Conservation (phyloP, 2,329 filamentous ascomycete genomes). For the Microcyclosporella mali region DNA sequence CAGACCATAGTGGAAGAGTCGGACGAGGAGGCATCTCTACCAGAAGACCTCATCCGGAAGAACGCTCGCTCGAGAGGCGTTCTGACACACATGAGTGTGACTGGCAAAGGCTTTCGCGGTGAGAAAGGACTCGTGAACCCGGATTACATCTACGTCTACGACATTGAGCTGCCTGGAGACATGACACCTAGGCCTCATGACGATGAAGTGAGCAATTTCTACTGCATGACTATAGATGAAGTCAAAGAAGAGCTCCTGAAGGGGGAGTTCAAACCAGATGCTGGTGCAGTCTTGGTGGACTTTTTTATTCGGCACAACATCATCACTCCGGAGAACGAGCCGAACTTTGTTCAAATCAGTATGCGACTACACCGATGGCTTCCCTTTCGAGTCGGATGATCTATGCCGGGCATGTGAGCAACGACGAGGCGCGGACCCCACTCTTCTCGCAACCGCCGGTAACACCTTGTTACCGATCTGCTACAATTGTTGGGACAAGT, state of each 20-base stretch:
- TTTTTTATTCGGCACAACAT: slow-evolving; percentile 83
- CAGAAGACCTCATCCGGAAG: slow-evolving; percentile 59
- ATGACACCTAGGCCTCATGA: slow-evolving; percentile 71
- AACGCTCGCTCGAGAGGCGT: slow-evolving; percentile 56
- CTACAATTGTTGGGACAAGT: too few species aligned
- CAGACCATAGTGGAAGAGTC: slow-evolving; percentile 80
- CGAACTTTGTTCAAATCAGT: slow-evolving; percentile 67
- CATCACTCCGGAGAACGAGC: slow-evolving; percentile 70
- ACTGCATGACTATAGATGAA: slow-evolving; percentile 66
- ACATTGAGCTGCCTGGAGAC: slow-evolving; percentile 66
- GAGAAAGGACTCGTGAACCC: slow-evolving; percentile 78
- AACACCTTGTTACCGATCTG: too few species aligned
- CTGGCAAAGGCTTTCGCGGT: slow-evolving; percentile 66
- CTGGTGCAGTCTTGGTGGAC: slow-evolving; percentile 74
- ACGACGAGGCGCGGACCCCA: too few species aligned
- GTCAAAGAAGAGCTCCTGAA: slow-evolving; percentile 60
- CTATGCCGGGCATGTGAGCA: too few species aligned
- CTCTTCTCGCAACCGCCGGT: too few species aligned
- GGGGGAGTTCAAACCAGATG: slow-evolving; percentile 87
- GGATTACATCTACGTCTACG: slow-evolving; percentile 84
- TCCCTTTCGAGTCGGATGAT: slow-evolving; percentile 55
- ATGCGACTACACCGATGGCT: slow-evolving; percentile 68
- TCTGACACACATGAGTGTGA: slow-evolving; percentile 76
- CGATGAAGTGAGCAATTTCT: slow-evolving; percentile 79
- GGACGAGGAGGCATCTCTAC: slow-evolving; percentile 78